A percentile compares a stretch with the other conserved stretches of the same genome.
Evolutionary conservation across 345 rosid species (phyloP).

Genomic region (Crucihimalaya himalaica): DNA sequence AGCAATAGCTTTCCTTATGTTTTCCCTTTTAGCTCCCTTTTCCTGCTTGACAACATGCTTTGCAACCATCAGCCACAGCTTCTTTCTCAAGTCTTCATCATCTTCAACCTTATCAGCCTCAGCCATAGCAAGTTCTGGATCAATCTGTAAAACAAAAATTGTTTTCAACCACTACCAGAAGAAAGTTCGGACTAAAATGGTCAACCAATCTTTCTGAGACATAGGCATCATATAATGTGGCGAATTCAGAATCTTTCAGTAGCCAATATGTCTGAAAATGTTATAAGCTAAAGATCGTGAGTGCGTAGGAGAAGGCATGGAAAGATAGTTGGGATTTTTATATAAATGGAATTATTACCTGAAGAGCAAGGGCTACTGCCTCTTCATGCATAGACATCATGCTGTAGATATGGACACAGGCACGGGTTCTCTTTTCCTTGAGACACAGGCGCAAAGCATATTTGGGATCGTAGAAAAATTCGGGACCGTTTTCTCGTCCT

Average conservation of each 20-base stretch:
- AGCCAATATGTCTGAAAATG: neutral
- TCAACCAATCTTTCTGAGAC: conserved; percentile 19
- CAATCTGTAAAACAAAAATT: conserved; percentile 59
- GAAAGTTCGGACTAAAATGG: neutral
- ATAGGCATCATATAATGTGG: conserved; percentile 3
- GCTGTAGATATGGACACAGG: conserved; percentile 96
- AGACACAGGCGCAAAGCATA: conserved; percentile 97
- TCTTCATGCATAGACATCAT: conserved; percentile 99
- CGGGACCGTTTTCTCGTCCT: conserved; percentile 87
- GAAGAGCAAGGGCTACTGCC: conserved; percentile 98
- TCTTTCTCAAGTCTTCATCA: conserved; percentile 97
- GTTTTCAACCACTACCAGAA: conserved; percentile 26
- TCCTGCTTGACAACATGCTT: conserved; percentile 95
- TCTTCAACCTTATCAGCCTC: conserved; percentile 99
- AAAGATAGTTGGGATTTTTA: neutral
- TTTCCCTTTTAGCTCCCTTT: conserved; percentile 96
- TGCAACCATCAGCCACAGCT: conserved; percentile 98
- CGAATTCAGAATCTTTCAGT: neutral
- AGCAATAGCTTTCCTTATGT: conserved; percentile 94
- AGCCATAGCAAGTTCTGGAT: conserved; percentile 98
- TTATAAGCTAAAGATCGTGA: neutral
- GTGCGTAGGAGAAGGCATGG: neutral
- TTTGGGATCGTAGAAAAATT: conserved; percentile 96
- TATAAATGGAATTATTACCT: conserved; percentile 52
- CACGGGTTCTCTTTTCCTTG: conserved; percentile 93